Conservation (phyloP, 2,329 filamentous ascomycete species). For the Leptographium galeiforme region DNA sequence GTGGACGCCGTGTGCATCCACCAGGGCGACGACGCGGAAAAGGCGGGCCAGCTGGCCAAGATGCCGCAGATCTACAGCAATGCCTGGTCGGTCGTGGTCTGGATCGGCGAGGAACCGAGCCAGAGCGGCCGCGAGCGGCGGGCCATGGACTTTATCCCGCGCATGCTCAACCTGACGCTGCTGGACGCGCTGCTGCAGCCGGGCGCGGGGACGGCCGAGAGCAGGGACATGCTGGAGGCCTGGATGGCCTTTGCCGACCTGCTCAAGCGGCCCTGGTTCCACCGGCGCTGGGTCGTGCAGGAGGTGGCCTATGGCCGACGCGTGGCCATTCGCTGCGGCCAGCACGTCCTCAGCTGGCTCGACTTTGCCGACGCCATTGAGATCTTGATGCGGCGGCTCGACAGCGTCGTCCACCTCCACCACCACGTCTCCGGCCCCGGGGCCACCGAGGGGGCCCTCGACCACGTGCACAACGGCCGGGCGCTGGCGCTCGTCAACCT, state of each 20-base stretch:
- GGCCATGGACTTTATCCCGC: neutral
- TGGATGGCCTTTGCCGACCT: neutral
- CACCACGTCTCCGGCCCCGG: too few relatives aligned
- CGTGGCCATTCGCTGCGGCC: neutral
- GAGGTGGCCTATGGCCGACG: neutral
- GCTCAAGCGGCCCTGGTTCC: neutral
- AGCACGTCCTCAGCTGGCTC: neutral
- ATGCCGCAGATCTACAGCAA: neutral
- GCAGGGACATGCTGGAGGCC: neutral
- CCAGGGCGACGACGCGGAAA: neutral
- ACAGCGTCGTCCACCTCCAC: neutral
- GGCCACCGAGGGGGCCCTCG: neutral
- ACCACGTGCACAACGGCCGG: neutral
- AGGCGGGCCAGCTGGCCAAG: neutral
- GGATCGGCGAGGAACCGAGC: neutral
- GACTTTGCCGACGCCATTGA: neutral
- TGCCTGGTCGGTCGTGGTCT: neutral
- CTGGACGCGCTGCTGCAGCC: neutral
- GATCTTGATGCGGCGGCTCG: neutral
- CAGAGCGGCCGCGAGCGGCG: neutral
- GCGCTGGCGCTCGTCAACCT: neutral
- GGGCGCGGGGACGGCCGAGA: neutral
- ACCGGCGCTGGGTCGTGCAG: neutral
- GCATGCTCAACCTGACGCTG: neutral
- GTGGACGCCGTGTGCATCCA: slow-evolving; percentile 3